Evolutionary conservation across 169 alveolate genomes (phyloP), one percentile per base, ranked within the genome.

Genomic region (Ichthyophthirius multifiliis): DNA sequence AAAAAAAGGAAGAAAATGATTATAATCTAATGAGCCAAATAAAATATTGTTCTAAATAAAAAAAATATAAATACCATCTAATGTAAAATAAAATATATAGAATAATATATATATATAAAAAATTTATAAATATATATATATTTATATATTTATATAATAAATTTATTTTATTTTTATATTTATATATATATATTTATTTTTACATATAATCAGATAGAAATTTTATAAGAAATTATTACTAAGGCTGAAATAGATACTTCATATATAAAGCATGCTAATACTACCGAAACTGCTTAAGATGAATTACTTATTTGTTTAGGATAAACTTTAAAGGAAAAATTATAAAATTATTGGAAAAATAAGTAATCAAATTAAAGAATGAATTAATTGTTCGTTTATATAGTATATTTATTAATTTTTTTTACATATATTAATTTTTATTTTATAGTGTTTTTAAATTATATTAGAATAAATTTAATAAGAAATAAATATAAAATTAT

Each of bases 281-380:
- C 77, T 15, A 67, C 43, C 16, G 77, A 67, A 6, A 62, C 77
- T 67, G 77, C 77, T n/a, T 18, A 67, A 67, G 77, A 67, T 18
- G 77, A 67, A 39, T 41, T 67, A 4, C 32, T 67, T n/a, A 34
- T 37, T 41, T 67, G 77, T 67, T 67, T 67, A 39, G 77, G 77
- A 13, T 10, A 34, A 15, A 67, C 77, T 67, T 20, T 67, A 1
- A 67, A 67, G 41, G 77, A 67, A 12, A 67, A 37, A 41, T 67
- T 67, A 31, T 23, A 67, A 39, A 37, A 12, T n/a, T 20, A 37
- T 37, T 67, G 77, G 77, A 67, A 67, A 39, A 39, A 67, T 5
- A 67, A 37, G 18, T 37, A 39, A 67, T 67, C 77, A 34, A 62
- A 67, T 7, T 47, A 67, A 67, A 67, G 35, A 13, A 62, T 67